A percentile compares a stretch with the other conserved stretches of the same genome.
Evolutionary conservation across 2,329 filamentous ascomycete genomes (phyloP).

Genomic region (Ceratocystis lukuohia): DNA sequence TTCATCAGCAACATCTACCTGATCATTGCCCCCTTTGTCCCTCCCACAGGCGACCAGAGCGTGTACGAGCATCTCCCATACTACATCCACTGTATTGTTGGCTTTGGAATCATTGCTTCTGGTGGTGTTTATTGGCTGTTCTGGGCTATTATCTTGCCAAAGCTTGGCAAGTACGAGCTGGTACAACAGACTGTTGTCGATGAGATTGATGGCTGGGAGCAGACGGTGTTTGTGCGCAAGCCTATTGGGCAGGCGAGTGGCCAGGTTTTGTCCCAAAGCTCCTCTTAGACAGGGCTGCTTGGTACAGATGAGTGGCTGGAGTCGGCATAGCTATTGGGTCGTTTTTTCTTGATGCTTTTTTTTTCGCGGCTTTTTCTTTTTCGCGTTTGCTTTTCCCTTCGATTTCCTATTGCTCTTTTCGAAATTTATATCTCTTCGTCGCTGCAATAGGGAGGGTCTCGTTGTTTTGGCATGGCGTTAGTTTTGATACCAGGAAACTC

Average conservation of each 20-base stretch:
- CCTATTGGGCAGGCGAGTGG: constrained; percentile 24
- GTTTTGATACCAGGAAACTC: background rate
- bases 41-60: constrained; percentile 37
- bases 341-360: background rate
- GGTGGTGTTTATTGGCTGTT: constrained; percentile 44
- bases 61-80: constrained; percentile 43
- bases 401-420: background rate
- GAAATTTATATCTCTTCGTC: background rate
- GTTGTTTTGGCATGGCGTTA: constrained; percentile 5
- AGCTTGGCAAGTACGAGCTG: constrained; percentile 41
- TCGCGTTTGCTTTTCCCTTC: background rate
- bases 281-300: constrained; percentile 11
- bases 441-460: background rate
- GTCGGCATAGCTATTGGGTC: background rate
- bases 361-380: background rate
- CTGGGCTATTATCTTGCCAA: constrained; percentile 41
- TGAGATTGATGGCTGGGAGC: constrained; percentile 49
- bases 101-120: constrained; percentile 38
- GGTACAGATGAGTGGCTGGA: background rate
- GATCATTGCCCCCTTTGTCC: constrained; percentile 45
- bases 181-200: constrained; percentile 41
- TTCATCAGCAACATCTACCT: constrained; percentile 48
- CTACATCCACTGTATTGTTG: constrained; percentile 45
- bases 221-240: constrained; percentile 38
- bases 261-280: background rate